Percentiles rank a stretch among this genome's conserved stretches.
Conservation (phyloP, 164 flowering plant genomes). For the Macadamia integrifolia region DNA sequence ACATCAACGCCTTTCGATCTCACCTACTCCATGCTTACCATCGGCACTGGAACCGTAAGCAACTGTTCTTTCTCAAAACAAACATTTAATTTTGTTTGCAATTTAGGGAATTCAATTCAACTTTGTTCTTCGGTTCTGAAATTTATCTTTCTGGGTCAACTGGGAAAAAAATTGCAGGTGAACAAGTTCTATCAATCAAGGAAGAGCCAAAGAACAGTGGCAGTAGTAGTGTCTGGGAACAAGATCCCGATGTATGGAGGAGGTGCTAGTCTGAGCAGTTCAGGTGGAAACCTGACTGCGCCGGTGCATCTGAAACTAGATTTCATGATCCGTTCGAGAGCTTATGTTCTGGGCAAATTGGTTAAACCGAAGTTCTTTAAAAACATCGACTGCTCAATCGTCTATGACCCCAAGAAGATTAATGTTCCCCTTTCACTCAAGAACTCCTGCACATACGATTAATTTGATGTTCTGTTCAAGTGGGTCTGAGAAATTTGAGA, state of each 20-base stretch:
- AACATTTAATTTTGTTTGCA: background rate
- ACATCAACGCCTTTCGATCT: slow-evolving; percentile 64
- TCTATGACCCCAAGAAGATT: slow-evolving; percentile 44
- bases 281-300: slow-evolving; percentile 38
- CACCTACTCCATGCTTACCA: slow-evolving; percentile 46
- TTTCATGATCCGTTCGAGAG: slow-evolving; percentile 59
- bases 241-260: slow-evolving; percentile 81
- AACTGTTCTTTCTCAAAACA: background rate
- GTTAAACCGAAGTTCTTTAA: slow-evolving; percentile 79
- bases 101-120: background rate
- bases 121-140: background rate
- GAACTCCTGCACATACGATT: slow-evolving; percentile 51
- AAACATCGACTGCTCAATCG: slow-evolving; percentile 41
- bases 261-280: slow-evolving; percentile 57
- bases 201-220: slow-evolving; percentile 55
- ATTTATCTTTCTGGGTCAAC: background rate
- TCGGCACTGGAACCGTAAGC: slow-evolving; percentile 69
- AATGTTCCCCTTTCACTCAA: slow-evolving; percentile 44
- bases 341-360: slow-evolving; percentile 71
- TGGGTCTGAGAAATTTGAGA: background rate
- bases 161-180: slow-evolving; percentile 37
- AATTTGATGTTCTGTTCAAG: slow-evolving; percentile 2
- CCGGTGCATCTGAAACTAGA: slow-evolving; percentile 55
- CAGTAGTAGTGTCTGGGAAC: slow-evolving; percentile 44
- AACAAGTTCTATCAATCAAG: slow-evolving; percentile 77